Base-by-base conservation (phyloP, 176 grass and related monocot genomes). In the Phragmites australis region DNA sequence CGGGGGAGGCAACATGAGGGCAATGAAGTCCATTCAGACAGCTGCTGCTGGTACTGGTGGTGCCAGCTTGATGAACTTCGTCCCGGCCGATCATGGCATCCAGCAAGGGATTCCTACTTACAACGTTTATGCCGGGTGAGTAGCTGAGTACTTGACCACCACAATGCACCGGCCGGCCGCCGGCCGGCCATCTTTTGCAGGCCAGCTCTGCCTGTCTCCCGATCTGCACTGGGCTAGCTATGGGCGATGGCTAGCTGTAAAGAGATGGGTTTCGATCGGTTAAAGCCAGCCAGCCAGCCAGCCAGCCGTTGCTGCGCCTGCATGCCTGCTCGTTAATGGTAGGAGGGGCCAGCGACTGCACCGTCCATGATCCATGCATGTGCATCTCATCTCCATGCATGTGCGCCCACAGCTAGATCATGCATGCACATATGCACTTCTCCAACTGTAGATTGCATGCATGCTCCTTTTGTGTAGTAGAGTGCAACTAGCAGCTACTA, bases 261-360 rank as follows among this genome's bases (percentile, higher is more conserved):
- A 89, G 87, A 49, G 53, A 26, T 42, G 21, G 64, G 70, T 71
- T 69, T 65, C 65, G 39, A 77, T 65, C 65, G 39, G 82, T 76
- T 89, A 81, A 89, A 89, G 82, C 19, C 62, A 65, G 59, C 67
- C 17, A 37, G 34, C 12, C 43, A 89, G 82, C 19, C 62, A 65
- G 59, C 67, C 17, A 37, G 34, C 12, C 43, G 78, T 13, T 54
- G 30, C 8, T 21, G 58, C 17, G 21, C 5, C 40, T 34, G 78
- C 71, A 43, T 48, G 74, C 65, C 40, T 81, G 77, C 29, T 76
- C 82, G 87, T 71, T 88, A 81, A 81, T 85, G 70, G 82, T 43
- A 47, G 87, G 82, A 71, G 87, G 87, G 82, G 87, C 82, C 87
- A 65, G 60, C 63, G 18, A 70, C 87, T 89, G 77, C 87, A 79